phyloP scores from a whole-genome alignment of 805 yeast genomes.

The Lipomyces chichibuensis region DNA sequence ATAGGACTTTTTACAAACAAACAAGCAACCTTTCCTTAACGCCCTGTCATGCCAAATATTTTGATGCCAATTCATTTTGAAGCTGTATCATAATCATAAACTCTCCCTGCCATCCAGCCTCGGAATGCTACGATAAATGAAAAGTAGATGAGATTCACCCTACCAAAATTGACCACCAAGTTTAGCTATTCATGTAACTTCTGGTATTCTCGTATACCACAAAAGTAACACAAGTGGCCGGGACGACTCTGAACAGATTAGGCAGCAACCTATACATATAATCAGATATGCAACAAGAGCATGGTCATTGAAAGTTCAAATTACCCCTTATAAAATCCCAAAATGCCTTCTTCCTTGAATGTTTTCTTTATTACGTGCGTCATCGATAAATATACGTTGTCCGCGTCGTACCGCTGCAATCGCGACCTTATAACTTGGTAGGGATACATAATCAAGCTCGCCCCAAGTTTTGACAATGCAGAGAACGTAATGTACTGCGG shows the following conservation, averaged over 20 bases:
- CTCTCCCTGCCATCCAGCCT: no score
- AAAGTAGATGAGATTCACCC: no score
- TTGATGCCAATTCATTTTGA: no score
- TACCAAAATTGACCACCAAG: background rate
- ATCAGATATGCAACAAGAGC: background rate
- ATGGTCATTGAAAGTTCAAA: background rate
- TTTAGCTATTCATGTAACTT: conserved; percentile 3
- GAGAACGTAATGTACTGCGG: conserved; percentile 67
- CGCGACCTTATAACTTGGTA: conserved; percentile 79
- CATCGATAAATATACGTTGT: conserved; percentile 41
- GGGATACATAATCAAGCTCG: conserved; percentile 76
- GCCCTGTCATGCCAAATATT: no score
- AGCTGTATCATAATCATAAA: no score
- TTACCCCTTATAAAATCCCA: conserved; percentile 79
- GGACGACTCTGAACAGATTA: conserved; percentile 79
- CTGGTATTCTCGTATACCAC: conserved; percentile 66
- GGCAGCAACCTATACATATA: conserved; percentile 52
- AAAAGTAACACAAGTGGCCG: conserved; percentile 91
- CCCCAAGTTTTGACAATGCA: conserved; percentile 65
- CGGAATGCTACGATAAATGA: no score
- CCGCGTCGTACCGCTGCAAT: conserved; percentile 58
- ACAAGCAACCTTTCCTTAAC: no score
- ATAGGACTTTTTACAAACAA: no score
- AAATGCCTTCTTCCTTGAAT: conserved; percentile 55
- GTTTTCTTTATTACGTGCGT: conserved; percentile 48